A percentile compares a stretch with the other conserved stretches of the same genome.
These are phyloP conservation scores for Phytopythium aichiense DNA, from an alignment of 352 stramenopile species.

Conservation along the genomic window DNA sequence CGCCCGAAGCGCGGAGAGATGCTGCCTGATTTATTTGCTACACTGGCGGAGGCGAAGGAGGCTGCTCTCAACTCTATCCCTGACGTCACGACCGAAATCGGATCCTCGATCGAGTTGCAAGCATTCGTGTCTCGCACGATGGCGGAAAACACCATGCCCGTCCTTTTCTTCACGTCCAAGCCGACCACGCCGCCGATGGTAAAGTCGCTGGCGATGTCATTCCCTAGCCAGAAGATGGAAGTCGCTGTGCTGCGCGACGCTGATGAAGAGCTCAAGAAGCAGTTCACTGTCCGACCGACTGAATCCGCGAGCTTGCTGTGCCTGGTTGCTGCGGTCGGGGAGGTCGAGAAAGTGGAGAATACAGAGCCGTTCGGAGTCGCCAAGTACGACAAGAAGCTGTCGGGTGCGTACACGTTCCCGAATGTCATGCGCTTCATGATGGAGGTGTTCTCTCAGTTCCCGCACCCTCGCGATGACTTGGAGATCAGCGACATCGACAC, in stretches of 20 bases:
- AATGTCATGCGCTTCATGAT: slow-evolving; percentile 69
- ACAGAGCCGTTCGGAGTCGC: slow-evolving; percentile 54
- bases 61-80: slow-evolving; percentile 46
- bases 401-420: slow-evolving; percentile 56
- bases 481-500: slow-evolving; percentile 23
- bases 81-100: slow-evolving; percentile 35
- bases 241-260: slow-evolving; percentile 53
- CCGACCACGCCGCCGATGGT: slow-evolving; percentile 43
- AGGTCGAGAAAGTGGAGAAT: slow-evolving; percentile 12
- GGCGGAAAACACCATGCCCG: slow-evolving; percentile 34
- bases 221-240: slow-evolving; percentile 46
- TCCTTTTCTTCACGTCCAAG: slow-evolving; percentile 63
- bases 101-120: slow-evolving; percentile 48
- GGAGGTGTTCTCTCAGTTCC: slow-evolving; percentile 59
- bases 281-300: slow-evolving; percentile 45
- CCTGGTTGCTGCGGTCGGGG: slow-evolving; percentile 34
- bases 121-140: slow-evolving; percentile 45
- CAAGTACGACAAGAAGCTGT: slow-evolving; percentile 63
- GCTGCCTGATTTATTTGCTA: slow-evolving; percentile 31
- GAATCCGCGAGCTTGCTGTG: slow-evolving; percentile 37
- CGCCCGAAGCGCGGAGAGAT: slow-evolving; percentile 34
- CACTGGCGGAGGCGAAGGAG: slow-evolving; percentile 44
- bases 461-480: slow-evolving; percentile 32
- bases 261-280: slow-evolving; percentile 50
- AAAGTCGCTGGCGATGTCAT: slow-evolving; percentile 56